A percentile compares a stretch with the other conserved stretches of the same genome.
phyloP scores from a whole-genome alignment of 345 rosid genomes.

The Salix suchowensis region DNA sequence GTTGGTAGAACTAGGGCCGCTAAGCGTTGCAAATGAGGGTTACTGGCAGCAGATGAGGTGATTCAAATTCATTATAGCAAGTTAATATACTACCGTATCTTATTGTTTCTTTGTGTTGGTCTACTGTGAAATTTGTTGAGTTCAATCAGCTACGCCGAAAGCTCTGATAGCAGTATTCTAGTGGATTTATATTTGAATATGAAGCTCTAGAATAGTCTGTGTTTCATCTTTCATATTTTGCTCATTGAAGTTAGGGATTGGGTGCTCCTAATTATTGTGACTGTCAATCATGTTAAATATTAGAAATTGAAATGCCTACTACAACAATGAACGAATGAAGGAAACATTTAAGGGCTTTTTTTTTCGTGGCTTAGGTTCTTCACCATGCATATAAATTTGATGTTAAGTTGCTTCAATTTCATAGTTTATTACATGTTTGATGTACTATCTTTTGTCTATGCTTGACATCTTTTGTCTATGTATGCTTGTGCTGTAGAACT shows the following conservation, averaged over 20 bases:
- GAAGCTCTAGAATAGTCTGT: not conserved
- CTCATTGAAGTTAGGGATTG: not conserved
- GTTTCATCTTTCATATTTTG: not conserved
- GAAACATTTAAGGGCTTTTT: not conserved
- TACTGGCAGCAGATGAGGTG: not conserved
- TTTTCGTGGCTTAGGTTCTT: not conserved
- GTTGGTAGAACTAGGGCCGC: not conserved
- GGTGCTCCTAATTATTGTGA: not conserved
- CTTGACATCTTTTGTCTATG: not conserved
- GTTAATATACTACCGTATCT: not conserved
- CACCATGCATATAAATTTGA: not conserved
- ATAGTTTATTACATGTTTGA: not conserved
- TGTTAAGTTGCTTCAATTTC: not conserved
- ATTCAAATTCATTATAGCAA: not conserved
- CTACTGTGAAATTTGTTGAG: not conserved
- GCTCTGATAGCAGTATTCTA: not conserved
- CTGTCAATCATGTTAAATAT: not conserved
- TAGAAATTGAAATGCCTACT: not conserved
- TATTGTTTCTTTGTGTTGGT: not conserved
- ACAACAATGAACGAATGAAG: not conserved
- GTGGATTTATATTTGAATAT: not conserved
- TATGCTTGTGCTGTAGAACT: slow-evolving; percentile 57
- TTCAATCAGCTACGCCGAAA: not conserved
- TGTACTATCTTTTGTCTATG: not conserved
- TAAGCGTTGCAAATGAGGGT: not conserved